phyloP scores from a whole-genome alignment of 1,284 basidiomycete species.

The Boletellus sp. region DNA sequence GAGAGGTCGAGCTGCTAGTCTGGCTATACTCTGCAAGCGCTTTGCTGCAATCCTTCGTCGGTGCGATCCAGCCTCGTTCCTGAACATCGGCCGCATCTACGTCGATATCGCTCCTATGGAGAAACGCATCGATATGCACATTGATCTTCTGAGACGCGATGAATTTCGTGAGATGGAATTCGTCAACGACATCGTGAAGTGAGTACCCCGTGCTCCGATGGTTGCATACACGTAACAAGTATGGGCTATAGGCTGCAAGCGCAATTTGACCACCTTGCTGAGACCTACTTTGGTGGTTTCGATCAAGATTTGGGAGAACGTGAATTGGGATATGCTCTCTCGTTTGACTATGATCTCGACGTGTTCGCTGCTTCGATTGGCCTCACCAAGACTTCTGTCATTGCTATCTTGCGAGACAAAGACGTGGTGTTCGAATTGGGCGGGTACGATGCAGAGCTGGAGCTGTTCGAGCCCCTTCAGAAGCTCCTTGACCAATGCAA shows the following conservation, averaged over 20 bases:
- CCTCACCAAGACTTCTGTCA: conserved; percentile 82
- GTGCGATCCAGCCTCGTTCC: conserved; percentile 79
- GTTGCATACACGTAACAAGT: neutral
- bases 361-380: conserved; percentile 88
- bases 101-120: conserved; percentile 86
- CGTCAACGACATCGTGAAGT: conserved; percentile 85
- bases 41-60: conserved; percentile 79
- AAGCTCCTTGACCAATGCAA: conserved; percentile 78
- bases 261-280: conserved; percentile 87
- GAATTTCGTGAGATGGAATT: conserved; percentile 93
- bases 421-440: conserved; percentile 73
- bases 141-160: conserved; percentile 78
- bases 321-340: conserved; percentile 77
- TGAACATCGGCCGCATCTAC: conserved; percentile 80
- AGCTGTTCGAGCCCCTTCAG: conserved; percentile 79
- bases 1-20: conserved; percentile 73
- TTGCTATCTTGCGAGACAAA: conserved; percentile 68
- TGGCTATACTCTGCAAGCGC: conserved; percentile 81
- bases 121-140: conserved; percentile 87
- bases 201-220: conserved; percentile 24
- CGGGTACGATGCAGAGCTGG: conserved; percentile 66
- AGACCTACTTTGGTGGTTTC: conserved; percentile 77
- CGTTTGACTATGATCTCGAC: conserved; percentile 87
- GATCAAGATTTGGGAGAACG: conserved; percentile 86
- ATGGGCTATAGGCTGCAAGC: conserved; percentile 65